These are phyloP conservation scores for Zoysia matrella DNA, from an alignment of 202 grass and related monocot genomes.

Conservation along the genomic window DNA sequence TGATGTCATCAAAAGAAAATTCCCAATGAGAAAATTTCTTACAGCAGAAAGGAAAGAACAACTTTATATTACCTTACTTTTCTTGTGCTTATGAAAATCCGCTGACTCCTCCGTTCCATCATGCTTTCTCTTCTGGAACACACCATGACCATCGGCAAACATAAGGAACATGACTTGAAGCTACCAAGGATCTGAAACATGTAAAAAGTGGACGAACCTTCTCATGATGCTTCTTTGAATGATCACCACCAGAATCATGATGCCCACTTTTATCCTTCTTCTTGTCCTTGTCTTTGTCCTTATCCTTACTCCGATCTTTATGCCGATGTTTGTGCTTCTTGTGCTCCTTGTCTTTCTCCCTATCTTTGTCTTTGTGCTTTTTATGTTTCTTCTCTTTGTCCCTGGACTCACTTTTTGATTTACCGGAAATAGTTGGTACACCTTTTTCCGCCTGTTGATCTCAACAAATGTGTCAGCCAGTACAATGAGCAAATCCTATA, in stretches of 20 bases:
- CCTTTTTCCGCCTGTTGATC: conserved; percentile 75
- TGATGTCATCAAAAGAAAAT: conserved; percentile 11
- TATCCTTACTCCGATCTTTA: conserved; percentile 78
- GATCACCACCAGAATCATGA: conserved; percentile 70
- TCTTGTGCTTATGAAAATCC: conserved; percentile 72
- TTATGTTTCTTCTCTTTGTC: conserved; percentile 92
- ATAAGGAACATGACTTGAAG: conserved; percentile 8
- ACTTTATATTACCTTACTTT: conserved; percentile 58
- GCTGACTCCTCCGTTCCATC: conserved; percentile 56
- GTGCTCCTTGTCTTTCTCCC: conserved; percentile 80
- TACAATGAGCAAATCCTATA: conserved; percentile 19
- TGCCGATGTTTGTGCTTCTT: conserved; percentile 91
- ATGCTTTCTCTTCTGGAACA: conserved; percentile 60
- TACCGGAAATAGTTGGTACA: conserved; percentile 74
- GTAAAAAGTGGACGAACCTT: conserved; percentile 52
- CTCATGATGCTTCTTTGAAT: conserved; percentile 74
- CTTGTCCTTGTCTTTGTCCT: conserved; percentile 77
- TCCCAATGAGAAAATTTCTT: neutral
- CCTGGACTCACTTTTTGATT: conserved; percentile 75
- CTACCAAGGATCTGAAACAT: conserved; percentile 15
- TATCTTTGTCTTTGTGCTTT: conserved; percentile 78
- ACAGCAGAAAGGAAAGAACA: conserved; percentile 20
- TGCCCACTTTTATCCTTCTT: conserved; percentile 87
- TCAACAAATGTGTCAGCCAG: conserved; percentile 12
- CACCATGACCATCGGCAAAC: neutral